Base-by-base conservation (phyloP, 768 basidiomycete species). In the Pulveroboletus sp. region DNA sequence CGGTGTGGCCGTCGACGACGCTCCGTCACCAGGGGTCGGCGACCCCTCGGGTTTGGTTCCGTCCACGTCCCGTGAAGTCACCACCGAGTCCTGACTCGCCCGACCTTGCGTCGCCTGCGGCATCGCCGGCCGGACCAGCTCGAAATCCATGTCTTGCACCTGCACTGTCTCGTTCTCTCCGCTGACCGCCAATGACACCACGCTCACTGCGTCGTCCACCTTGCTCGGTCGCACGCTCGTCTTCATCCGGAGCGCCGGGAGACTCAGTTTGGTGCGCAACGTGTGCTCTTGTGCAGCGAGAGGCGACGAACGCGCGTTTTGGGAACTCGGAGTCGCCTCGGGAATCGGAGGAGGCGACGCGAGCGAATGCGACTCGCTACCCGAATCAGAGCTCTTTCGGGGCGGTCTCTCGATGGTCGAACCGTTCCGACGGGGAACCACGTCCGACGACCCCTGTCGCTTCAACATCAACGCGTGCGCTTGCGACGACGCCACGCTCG, bases 141-240 rank as follows among this genome's bases (percentile, higher is more conserved):
- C 85, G 55, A 92, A 91, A 56, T 90, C 88, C 74, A 83, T 84
- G 61, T 90, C 85, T 61, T 86, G 72, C 8, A 90, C 84, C 47
- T 91, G 88, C 6, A 89, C 75, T 2, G 79, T 80, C 56, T 86
- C 79, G 34, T 72, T 69, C 73, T 64, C 68, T 44, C 52, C 55
- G 10, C 67, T 68, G 0, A 17, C 37, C 5, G 53, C 37, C 13
- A 67, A 41, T 39, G 63, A 65, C n/a, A 14, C 26, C 8, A 62
- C 57, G 40, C 65, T 72, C 19, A 47, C 40, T 11, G 60, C 57
- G 12, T 69, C 66, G 31, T 72, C 74, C 19, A 66, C 19, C 45
- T 62, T 65, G 42, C 14, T 43, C 9, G 47, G 6, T n/a, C 59
- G 68, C 23, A 48, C 44, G 45, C 43, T 63, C 29, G 56, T 57